Conservation (phyloP, 192 early-diverging fungal species). For the Funneliformis mosseae region DNA sequence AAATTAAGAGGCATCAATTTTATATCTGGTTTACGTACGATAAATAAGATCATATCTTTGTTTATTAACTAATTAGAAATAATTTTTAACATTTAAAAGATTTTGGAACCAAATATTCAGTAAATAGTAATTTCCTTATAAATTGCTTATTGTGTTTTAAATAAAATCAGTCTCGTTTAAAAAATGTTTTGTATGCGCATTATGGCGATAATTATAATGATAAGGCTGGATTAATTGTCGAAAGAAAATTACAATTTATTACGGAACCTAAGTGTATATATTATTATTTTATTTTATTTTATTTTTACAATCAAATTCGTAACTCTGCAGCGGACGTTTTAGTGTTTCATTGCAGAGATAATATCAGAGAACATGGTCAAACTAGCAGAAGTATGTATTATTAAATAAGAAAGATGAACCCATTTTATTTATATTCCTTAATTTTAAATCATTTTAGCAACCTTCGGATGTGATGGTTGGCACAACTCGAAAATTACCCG, state of each 20-base stretch:
- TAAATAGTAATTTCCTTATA: neutral
- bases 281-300: neutral
- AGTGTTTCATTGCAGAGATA: neutral
- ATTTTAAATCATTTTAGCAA: no score
- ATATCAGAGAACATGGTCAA: neutral
- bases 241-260: slow-evolving; percentile 4
- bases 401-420: neutral
- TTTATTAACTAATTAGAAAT: neutral
- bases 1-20: no score
- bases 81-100: neutral
- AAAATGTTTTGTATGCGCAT: neutral
- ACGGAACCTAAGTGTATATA: neutral
- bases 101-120: slow-evolving; percentile 16
- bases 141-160: no score
- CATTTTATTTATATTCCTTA: neutral
- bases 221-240: slow-evolving; percentile 51
- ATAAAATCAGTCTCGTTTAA: no score
- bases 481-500: no score
- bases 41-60: neutral
- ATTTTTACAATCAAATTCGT: no score
- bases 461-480: no score
- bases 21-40: no score
- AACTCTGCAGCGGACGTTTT: neutral
- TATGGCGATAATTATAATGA: neutral
- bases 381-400: slow-evolving; percentile 12